A percentile compares a stretch with the other conserved stretches of the same genome.
Conservation (phyloP, 495 filamentous ascomycete genomes). For the Penicillium samsonianum region DNA sequence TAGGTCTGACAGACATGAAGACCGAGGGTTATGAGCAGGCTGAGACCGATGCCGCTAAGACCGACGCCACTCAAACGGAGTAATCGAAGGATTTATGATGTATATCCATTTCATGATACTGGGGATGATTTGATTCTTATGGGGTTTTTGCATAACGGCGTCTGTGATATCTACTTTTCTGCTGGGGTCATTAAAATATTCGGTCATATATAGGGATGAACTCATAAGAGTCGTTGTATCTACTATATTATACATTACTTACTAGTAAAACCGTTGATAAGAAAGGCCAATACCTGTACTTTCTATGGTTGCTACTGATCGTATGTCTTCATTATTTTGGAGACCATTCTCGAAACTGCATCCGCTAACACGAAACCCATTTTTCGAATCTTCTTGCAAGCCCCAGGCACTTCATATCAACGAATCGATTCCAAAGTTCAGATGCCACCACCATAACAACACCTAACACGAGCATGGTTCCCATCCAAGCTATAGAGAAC, state of each 20-base stretch:
- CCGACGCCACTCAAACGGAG: conserved; percentile 20
- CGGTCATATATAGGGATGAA: conserved; percentile 21
- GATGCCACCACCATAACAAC: not conserved
- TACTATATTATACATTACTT: not conserved
- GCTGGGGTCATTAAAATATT: conserved; percentile 29
- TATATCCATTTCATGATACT: conserved; percentile 32
- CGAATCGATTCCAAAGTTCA: not conserved
- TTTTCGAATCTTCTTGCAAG: not conserved
- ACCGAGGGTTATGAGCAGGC: conserved; percentile 76
- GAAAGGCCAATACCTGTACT: not conserved
- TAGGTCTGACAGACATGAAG: conserved; percentile 91
- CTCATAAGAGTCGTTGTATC: conserved; percentile 19
- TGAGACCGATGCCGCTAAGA: conserved; percentile 18
- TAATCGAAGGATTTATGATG: conserved; percentile 14
- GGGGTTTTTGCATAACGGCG: conserved; percentile 25
- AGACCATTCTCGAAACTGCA: not conserved
- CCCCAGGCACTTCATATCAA: not conserved
- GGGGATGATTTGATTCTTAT: conserved; percentile 25
- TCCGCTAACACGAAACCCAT: not conserved
- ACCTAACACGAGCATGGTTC: not conserved
- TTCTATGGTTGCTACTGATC: no score
- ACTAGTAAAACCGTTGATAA: not conserved
- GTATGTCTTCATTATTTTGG: not conserved
- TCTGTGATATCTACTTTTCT: conserved; percentile 22
- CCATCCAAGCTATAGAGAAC: not conserved